Base-by-base conservation (phyloP, 1,139 yeast genomes). In the Scheffersomyces stambukii region DNA sequence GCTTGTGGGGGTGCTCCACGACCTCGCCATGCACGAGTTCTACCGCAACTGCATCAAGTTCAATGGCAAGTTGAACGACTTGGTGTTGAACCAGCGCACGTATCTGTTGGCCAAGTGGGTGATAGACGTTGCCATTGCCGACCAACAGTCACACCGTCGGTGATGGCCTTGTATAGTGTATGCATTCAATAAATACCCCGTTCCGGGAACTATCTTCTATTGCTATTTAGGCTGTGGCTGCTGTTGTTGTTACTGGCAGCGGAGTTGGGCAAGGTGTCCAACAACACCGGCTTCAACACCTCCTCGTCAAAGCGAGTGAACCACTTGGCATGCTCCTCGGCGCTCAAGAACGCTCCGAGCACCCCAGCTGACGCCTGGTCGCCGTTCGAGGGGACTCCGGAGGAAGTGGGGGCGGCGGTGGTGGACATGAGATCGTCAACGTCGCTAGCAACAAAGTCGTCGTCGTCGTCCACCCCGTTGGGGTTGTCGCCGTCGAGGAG, bases 261-360 rank as follows among this genome's bases (percentile, higher is more conserved):
- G 21, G 31, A 13, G 11, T 38, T 43, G 4, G 64, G 64, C 19
- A 55, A 33, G 28, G 60, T 68, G 46, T 91, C 98, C 39, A 91
- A 69, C 35, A 91, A 70, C 0, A 91, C 97, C 0, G 99, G 99
- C 54, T 91, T 93, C 43, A 91, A 70, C n/a, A 91, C 93, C 50
- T 86, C 84, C 45, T 91, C 96, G 52, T 91, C 99, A 52, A 91
- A 85, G 45, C 78, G 81, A 15, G 86, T 80, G 55, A 91, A 91
- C 96, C 99, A 91, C 47, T 77, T 78, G 8, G 93, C 83, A 37
- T 81, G 85, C 37, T 81, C 86, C 44, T 82, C 93, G 5, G 84
- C 77, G 39, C 75, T 71, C 23, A 67, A 47, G 35, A 67, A 60
- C 4, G 70, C 63, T 2, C 67, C 65, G 23, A 66, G 46, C 3